A percentile compares a stretch with the other conserved stretches of the same genome.
Conservation (phyloP, 306 rosid species). For the Medicago arabica region DNA sequence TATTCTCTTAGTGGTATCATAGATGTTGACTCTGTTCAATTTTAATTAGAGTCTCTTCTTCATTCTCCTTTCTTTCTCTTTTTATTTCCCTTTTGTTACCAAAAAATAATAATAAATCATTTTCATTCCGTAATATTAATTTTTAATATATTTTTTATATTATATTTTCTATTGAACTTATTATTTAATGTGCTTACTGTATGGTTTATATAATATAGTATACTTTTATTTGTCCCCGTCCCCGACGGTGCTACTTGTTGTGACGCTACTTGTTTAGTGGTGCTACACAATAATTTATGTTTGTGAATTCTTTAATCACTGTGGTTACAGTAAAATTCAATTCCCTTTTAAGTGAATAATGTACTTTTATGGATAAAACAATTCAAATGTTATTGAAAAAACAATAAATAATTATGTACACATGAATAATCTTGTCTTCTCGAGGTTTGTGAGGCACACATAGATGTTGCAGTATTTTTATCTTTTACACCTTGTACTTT, state of each 20-base stretch:
- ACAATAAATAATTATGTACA: neutral
- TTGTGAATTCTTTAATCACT: neutral
- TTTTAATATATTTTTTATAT: too few relatives aligned
- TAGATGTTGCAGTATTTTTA: neutral
- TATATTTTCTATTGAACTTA: too few relatives aligned
- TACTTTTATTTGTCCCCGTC: neutral
- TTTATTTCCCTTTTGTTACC: too few relatives aligned
- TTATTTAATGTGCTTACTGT: too few relatives aligned
- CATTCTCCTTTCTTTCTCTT: too few relatives aligned
- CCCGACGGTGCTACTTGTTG: neutral
- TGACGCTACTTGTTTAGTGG: neutral
- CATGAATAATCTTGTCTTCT: neutral
- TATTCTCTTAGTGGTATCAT: too few relatives aligned
- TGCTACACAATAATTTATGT: neutral
- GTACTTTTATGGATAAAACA: neutral
- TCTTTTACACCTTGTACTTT: conserved; percentile 4
- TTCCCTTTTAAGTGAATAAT: neutral
- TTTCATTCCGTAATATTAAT: too few relatives aligned
- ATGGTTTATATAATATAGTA: too few relatives aligned
- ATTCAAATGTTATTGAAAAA: neutral
- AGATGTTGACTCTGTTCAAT: too few relatives aligned
- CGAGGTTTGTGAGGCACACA: neutral
- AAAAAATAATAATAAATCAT: too few relatives aligned
- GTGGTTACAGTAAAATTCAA: neutral
- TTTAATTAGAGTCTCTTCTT: too few relatives aligned